These are phyloP conservation scores for Beauveria rudraprayagi DNA, from an alignment of 2,329 filamentous ascomycete genomes.

Conservation along the genomic window DNA sequence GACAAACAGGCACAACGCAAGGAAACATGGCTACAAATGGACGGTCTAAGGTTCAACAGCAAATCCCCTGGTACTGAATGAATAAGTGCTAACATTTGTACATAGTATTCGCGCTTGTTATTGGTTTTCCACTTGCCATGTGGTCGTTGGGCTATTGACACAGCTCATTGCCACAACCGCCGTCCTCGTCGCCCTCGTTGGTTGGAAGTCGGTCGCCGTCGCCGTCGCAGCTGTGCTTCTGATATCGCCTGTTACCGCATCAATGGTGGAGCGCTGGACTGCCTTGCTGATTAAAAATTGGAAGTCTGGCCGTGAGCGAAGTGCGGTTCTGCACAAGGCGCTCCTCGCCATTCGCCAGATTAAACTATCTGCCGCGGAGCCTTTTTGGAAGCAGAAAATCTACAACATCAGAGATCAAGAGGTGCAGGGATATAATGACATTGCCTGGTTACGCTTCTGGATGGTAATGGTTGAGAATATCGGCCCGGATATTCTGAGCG, in stretches of 20 bases:
- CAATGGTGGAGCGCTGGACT: background rate
- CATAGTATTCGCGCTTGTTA: background rate
- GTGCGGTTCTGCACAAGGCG: background rate
- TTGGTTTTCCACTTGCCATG: background rate
- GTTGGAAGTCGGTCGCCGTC: background rate
- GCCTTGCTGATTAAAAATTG: background rate
- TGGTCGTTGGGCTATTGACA: background rate
- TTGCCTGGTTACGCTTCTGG: background rate
- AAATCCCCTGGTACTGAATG: rapidly evolving
- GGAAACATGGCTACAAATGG: background rate
- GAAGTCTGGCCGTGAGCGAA: background rate
- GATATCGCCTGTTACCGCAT: background rate
- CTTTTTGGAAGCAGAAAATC: slow-evolving; percentile 7
- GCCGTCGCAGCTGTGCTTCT: background rate
- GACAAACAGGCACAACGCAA: background rate
- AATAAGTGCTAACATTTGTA: background rate
- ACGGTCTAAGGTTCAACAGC: background rate
- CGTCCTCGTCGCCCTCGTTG: background rate
- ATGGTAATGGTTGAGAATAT: slow-evolving; percentile 1
- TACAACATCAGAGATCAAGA: slow-evolving; percentile 6
- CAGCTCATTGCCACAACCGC: background rate
- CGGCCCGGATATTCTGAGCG: slow-evolving; percentile 7
- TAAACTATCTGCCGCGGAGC: slow-evolving; percentile 13
- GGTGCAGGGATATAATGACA: background rate
- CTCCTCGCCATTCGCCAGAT: slow-evolving; percentile 12